Evolutionary conservation across 192 early-diverging fungal species (phyloP), one percentile per base, ranked within the genome.

Genomic region (Diversispora epigaea): DNA sequence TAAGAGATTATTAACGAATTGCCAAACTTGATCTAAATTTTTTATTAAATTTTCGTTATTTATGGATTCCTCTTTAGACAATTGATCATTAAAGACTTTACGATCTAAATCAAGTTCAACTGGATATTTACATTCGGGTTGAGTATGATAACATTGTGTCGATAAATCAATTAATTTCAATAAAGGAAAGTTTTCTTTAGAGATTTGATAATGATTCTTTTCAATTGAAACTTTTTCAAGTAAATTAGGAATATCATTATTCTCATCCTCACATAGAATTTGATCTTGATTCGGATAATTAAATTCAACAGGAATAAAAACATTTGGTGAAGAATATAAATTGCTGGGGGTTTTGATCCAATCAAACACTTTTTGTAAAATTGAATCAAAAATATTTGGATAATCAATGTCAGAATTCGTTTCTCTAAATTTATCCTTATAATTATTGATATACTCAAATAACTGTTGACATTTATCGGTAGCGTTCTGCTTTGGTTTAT

Each of bases 51-150:
- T 84, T 43, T 85, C 80, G 77, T 86, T 80, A 77, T 85, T 86
- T 58, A 86, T 80, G 68, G 76, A 80, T 15, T 84, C 81, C 80
- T 84, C 87, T 63, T 79, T 81, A 50, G 78, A 74, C 39, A 91
- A 77, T 45, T 90, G 83, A 57, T 90, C 89, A 72, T 92, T 91
- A 47, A 90, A 89, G 9, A 92, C 86, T 32, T 87, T 80, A 19
- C 87, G 84, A 68, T 91, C 89, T 46, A 85, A 79, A 54, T 93
- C 92, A 44, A 93, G 82, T 76, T 93, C 92, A 0, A 85, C 80
- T 12, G 92, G 92, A 71, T 82, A 83, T 72, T 86, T 86, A 57
- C 85, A 86, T 46, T 88, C 86, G 6, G 88, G 83, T 71, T 86
- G 88, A 4, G 83, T 88, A 79, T 93, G 92, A 74, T 89, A 79